Conservation (phyloP, 345 rosid genomes). For the Excoecaria agallocha region DNA sequence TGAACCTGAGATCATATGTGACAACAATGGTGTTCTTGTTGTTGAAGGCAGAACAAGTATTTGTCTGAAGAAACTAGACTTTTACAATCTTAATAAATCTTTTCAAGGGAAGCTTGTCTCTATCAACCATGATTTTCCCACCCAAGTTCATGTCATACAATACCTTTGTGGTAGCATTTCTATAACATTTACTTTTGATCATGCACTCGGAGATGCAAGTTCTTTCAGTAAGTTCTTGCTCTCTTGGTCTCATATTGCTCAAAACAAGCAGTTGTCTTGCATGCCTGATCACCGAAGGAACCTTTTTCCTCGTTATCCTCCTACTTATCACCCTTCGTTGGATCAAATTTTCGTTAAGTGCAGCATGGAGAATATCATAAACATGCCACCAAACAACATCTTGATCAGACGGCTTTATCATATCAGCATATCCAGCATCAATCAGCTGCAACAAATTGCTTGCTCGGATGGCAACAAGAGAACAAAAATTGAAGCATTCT, state of each 20-base stretch:
- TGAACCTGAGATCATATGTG: slow-evolving; percentile 65
- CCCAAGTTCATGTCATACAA: slow-evolving; percentile 60
- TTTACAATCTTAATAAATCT: slow-evolving; percentile 47
- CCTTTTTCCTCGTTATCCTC: slow-evolving; percentile 60
- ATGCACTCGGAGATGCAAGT: slow-evolving; percentile 79
- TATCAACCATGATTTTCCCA: slow-evolving; percentile 39
- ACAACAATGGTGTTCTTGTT: slow-evolving; percentile 58
- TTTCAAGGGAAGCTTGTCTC: slow-evolving; percentile 55
- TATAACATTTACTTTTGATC: slow-evolving; percentile 71
- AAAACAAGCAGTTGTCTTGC: slow-evolving; percentile 51
- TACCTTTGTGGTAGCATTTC: slow-evolving; percentile 69
- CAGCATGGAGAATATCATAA: slow-evolving; percentile 60
- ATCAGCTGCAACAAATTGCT: slow-evolving; percentile 53
- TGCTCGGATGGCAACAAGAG: slow-evolving; percentile 40
- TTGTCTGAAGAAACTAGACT: slow-evolving; percentile 51
- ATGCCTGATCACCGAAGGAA: slow-evolving; percentile 61
- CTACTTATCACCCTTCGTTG: slow-evolving; percentile 48
- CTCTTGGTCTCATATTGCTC: slow-evolving; percentile 70
- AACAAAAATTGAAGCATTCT: slow-evolving; percentile 83
- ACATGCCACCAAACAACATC: slow-evolving; percentile 42
- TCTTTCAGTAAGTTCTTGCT: slow-evolving; percentile 62
- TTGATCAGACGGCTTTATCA: slow-evolving; percentile 69
- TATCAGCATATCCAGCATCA: slow-evolving; percentile 49
- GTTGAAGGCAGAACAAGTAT: slow-evolving; percentile 52
- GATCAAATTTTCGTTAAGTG: slow-evolving; percentile 57